A percentile compares a stretch with the other conserved stretches of the same genome.
Conservation (phyloP, 2,329 filamentous ascomycete genomes). For the Tetracladium maxilliforme region DNA sequence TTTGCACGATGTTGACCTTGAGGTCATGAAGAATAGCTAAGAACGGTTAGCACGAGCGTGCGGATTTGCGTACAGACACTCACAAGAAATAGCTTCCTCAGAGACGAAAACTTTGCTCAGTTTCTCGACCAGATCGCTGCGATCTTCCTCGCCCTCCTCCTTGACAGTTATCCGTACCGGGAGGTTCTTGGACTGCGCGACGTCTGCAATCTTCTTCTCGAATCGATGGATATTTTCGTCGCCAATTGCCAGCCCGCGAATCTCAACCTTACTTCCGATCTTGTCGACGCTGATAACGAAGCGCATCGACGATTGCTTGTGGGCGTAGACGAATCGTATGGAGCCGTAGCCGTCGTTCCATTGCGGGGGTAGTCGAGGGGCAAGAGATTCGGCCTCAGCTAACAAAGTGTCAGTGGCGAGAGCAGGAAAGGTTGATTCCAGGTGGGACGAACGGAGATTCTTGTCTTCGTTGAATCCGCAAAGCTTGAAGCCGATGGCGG, state of each 20-base stretch:
- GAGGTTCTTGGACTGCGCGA: constrained; percentile 44
- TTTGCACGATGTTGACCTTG: constrained; percentile 71
- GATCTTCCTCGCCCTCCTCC: constrained; percentile 32
- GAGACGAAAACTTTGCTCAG: constrained; percentile 60
- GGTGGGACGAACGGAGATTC: constrained; percentile 39
- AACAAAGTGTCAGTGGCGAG: constrained; percentile 7
- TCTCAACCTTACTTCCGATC: constrained; percentile 69
- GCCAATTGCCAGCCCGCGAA: constrained; percentile 64
- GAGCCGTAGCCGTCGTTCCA: constrained; percentile 67
- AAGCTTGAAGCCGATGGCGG: constrained; percentile 65
- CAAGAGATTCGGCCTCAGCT: constrained; percentile 40
- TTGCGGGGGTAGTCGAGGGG: constrained; percentile 51
- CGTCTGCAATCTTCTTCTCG: constrained; percentile 62
- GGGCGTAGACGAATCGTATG: constrained; percentile 75
- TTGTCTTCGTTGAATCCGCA: constrained; percentile 77
- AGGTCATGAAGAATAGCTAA: no score
- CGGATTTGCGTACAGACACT: constrained; percentile 4
- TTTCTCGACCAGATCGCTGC: constrained; percentile 29
- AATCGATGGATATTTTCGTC: constrained; percentile 71
- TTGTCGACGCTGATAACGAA: constrained; percentile 73
- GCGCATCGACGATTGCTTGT: constrained; percentile 71
- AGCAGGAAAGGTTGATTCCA: constrained; percentile 2
- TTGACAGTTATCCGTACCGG: constrained; percentile 39
- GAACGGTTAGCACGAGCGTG: constrained; percentile 51
- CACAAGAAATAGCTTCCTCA: constrained; percentile 11